phyloP scores from a whole-genome alignment of 306 rosid species.

The Vachellia pachyceras region DNA sequence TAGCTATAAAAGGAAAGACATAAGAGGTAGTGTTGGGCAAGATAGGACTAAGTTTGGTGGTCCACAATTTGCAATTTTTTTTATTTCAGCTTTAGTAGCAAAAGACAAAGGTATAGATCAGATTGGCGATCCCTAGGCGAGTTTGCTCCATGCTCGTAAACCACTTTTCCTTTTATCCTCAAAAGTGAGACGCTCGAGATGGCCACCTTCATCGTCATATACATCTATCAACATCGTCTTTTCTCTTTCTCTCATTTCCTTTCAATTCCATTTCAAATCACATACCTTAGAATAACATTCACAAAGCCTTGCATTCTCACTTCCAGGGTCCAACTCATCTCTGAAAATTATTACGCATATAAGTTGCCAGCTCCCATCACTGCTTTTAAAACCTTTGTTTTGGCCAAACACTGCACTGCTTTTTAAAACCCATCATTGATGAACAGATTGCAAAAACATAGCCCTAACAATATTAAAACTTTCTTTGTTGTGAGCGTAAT shows the following conservation, averaged over 20 bases:
- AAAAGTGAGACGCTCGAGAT: slow-evolving; percentile 16
- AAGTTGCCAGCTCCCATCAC: background rate
- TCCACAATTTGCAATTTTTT: slow-evolving; percentile 17
- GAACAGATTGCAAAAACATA: too few species aligned
- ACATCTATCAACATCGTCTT: background rate
- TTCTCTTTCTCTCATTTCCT: background rate
- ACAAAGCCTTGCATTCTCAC: slow-evolving; percentile 18
- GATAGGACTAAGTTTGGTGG: slow-evolving; percentile 14
- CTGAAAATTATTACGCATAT: background rate
- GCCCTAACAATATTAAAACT: too few species aligned
- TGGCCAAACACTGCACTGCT: too few species aligned
- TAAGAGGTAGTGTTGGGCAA: background rate
- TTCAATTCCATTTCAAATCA: slow-evolving; percentile 10
- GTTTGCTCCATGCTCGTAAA: slow-evolving; percentile 36
- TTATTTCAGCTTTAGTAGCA: background rate
- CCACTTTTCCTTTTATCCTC: slow-evolving; percentile 33
- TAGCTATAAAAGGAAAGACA: background rate
- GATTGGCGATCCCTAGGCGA: slow-evolving; percentile 55
- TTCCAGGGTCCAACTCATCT: background rate
- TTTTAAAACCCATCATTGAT: too few species aligned
- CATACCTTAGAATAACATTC: slow-evolving; percentile 13
- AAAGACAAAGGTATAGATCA: slow-evolving; percentile 33
- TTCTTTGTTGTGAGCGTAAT: too few species aligned
- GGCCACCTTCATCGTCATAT: slow-evolving; percentile 5
- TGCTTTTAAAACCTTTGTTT: slow-evolving; percentile 15